phyloP scores from a whole-genome alignment of 1,139 yeast genomes.

The Citeromyces hawaiiensis region DNA sequence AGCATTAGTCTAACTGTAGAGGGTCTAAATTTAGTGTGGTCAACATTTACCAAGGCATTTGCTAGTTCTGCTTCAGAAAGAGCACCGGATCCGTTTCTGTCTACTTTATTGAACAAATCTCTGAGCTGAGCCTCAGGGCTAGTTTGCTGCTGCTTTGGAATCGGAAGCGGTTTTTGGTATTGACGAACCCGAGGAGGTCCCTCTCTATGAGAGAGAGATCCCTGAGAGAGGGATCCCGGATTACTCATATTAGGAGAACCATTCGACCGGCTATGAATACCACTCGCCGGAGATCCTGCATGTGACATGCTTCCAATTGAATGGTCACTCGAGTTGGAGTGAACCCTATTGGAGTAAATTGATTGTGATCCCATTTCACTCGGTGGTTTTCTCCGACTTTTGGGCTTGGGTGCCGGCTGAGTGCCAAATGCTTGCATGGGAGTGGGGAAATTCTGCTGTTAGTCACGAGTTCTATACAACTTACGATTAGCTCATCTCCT shows the following conservation, averaged over 20 bases:
- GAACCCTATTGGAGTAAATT: neutral
- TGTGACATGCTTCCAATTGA: neutral
- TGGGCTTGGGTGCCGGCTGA: neutral
- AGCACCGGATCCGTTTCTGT: neutral
- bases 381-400: conserved; percentile 1
- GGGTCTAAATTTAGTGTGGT: conserved; percentile 1
- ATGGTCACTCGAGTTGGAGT: neutral
- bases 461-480: neutral
- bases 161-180: neutral
- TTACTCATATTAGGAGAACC: neutral
- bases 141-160: neutral
- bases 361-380: neutral
- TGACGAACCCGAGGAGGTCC: neutral
- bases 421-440: neutral
- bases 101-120: neutral
- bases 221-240: neutral
- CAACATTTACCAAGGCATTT: neutral
- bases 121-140: conserved; percentile 1
- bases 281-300: neutral
- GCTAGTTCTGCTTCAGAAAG: conserved; percentile 1
- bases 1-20: conserved; percentile 1
- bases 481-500: conserved; percentile 1
- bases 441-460: neutral
- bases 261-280: neutral
- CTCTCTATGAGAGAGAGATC: neutral